phyloP scores from a whole-genome alignment of 805 yeast species.

The Torulaspora microellipsoides region DNA sequence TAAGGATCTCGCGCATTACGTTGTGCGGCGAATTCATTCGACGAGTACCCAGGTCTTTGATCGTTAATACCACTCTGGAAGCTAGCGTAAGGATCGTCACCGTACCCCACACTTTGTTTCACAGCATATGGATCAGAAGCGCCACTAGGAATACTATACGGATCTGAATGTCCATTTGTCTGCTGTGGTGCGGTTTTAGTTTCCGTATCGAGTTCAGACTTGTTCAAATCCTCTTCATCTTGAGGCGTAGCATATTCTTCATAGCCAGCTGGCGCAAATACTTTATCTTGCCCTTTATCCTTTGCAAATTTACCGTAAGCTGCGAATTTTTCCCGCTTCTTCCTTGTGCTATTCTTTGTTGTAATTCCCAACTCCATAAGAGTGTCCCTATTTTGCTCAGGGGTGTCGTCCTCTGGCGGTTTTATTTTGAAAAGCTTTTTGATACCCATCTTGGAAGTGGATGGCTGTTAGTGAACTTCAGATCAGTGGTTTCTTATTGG shows the following conservation, averaged over 20 bases:
- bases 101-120: slow-evolving; percentile 1
- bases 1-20: slow-evolving; percentile 3
- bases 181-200: neutral
- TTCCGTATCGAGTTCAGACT: slow-evolving; percentile 11
- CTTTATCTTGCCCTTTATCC: slow-evolving; percentile 35
- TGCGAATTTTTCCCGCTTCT: slow-evolving; percentile 41
- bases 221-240: slow-evolving; percentile 22
- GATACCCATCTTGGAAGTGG: slow-evolving; percentile 39
- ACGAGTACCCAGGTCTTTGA: neutral
- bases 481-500: too few relatives aligned
- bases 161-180: slow-evolving; percentile 9
- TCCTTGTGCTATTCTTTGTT: slow-evolving; percentile 35
- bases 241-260: slow-evolving; percentile 28
- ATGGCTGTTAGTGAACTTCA: too few relatives aligned
- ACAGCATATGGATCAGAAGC: slow-evolving; percentile 12
- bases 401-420: slow-evolving; percentile 46
- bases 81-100: slow-evolving; percentile 11
- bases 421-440: slow-evolving; percentile 43
- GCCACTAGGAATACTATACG: slow-evolving; percentile 9
- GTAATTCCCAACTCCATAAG: slow-evolving; percentile 43
- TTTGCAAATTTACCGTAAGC: slow-evolving; percentile 47
- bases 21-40: slow-evolving; percentile 1
- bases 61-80: slow-evolving; percentile 2
- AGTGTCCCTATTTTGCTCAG: slow-evolving; percentile 39
- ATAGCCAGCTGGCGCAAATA: slow-evolving; percentile 40